Conservation (phyloP, 768 basidiomycete genomes). For the Paxillus rubicundulus region DNA sequence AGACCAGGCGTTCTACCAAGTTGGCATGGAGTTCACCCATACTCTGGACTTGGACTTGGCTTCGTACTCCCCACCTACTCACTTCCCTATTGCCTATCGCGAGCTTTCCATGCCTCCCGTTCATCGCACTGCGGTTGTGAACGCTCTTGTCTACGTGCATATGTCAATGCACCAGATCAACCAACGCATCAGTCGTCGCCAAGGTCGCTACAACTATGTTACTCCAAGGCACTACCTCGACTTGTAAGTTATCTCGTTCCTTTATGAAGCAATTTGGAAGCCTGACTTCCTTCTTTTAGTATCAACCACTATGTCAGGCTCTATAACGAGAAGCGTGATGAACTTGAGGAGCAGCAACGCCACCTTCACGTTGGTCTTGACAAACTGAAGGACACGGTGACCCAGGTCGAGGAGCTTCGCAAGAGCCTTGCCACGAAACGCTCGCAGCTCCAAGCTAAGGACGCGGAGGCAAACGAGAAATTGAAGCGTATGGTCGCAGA, state of each 20-base stretch:
- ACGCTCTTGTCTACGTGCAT: conserved; percentile 91
- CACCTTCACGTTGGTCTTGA: conserved; percentile 98
- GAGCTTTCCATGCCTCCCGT: conserved; percentile 81
- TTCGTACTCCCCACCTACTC: conserved; percentile 71
- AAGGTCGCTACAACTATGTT: conserved; percentile 95
- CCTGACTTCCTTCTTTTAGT: conserved; percentile 40
- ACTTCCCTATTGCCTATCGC: conserved; percentile 90
- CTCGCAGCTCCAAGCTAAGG: conserved; percentile 88
- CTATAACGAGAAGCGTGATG: conserved; percentile 94
- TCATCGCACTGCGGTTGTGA: conserved; percentile 89
- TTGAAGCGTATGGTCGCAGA: conserved; percentile 96
- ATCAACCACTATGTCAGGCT: conserved; percentile 97
- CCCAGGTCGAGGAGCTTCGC: conserved; percentile 93
- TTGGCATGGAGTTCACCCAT: conserved; percentile 94
- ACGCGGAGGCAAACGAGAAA: conserved; percentile 95
- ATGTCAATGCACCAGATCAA: conserved; percentile 88
- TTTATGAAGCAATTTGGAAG: neutral
- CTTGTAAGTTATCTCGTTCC: conserved; percentile 66
- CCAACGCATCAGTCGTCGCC: conserved; percentile 80
- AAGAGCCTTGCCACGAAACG: conserved; percentile 94
- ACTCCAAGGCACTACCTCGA: conserved; percentile 98
- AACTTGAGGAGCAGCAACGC: conserved; percentile 96
- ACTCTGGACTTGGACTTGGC: conserved; percentile 89
- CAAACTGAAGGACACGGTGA: conserved; percentile 93
- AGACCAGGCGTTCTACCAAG: conserved; percentile 97